These are phyloP conservation scores for Saccharomyces hybrid DNA, from an alignment of 1,139 yeast genomes.

Conservation along the genomic window DNA sequence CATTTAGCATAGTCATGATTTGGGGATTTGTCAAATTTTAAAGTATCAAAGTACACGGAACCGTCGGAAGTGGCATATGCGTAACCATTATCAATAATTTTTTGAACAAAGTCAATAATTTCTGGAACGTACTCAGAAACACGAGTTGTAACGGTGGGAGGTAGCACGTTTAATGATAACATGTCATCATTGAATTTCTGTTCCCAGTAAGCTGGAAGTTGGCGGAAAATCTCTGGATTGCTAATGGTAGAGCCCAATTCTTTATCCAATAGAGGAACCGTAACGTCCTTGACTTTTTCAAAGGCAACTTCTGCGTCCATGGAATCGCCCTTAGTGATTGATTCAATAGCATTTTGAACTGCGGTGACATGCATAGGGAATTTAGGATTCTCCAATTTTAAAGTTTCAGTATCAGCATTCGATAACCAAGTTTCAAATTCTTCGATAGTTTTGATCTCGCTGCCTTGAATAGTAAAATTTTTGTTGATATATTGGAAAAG, in stretches of 20 bases:
- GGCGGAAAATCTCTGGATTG: constrained; percentile 77
- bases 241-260: constrained; percentile 68
- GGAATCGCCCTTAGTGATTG: constrained; percentile 37
- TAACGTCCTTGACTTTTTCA: constrained; percentile 54
- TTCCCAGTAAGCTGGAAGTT: constrained; percentile 88
- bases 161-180: constrained; percentile 74
- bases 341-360: constrained; percentile 45
- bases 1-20: constrained; percentile 86
- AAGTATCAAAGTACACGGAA: constrained; percentile 91
- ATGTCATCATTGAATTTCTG: constrained; percentile 75
- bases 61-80: constrained; percentile 83
- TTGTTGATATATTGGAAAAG: constrained; percentile 45
- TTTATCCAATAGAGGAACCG: constrained; percentile 66
- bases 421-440: constrained; percentile 49
- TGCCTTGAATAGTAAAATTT: constrained; percentile 44
- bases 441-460: constrained; percentile 22
- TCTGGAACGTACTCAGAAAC: constrained; percentile 97
- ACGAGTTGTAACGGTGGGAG: constrained; percentile 81
- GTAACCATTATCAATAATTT: constrained; percentile 68
- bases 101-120: constrained; percentile 69
- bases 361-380: constrained; percentile 79
- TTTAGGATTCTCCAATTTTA: constrained; percentile 60
- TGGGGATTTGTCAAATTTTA: constrained; percentile 62
- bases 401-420: constrained; percentile 42
- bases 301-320: constrained; percentile 22